Evolutionary conservation across 257 asterid species (phyloP), one percentile per base, ranked within the genome.

Genomic region (Eustoma russellianum): DNA sequence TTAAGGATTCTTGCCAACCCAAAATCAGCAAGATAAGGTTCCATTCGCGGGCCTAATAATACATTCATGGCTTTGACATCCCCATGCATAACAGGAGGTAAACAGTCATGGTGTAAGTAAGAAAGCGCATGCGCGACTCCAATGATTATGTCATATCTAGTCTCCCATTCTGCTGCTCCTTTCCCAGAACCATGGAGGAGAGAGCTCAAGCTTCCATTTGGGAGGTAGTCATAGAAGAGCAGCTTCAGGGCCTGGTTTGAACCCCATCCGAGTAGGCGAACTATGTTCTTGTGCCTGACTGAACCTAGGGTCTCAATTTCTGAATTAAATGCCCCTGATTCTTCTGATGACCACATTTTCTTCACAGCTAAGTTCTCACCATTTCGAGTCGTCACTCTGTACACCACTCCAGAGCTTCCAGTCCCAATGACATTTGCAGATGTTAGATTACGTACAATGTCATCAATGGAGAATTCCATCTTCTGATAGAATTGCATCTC

Each of bases 41-140:
- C 98, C 94, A 84, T 75, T 0, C 62, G 79, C 28, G 65, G 67
- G 43, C 98, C 98, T 65, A 91, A 64, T 13, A 91, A 57, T 17
- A 91, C 93, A 56, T 91, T 91, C 98, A 91, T 91, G 53, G 97
- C 98, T 64, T 91, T 91, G 45, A 91, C 95, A 64, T 91, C 98
- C 30, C 98, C 98, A 53, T 91, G 98, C 80, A 91, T 81, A 49
- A 91, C 88, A 0, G 97, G 81, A 19, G 98, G 98, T 17, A 87
- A 80, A 35, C 97, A 91, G 16, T 91, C 98, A 59, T 91, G 95
- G 69, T 91, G 98, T 59, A 91, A 64, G 64, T 91, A 91, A 2
- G 95, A 78, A 2, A 91, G 79, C 0, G 98, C 97, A 45, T 91
- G 98, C 5, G 93, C 94, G 6, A 88, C 71, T 10, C 97, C 95